phyloP scores from a whole-genome alignment of 192 early-diverging fungal species.

The Hyaloraphidium curvatum region DNA sequence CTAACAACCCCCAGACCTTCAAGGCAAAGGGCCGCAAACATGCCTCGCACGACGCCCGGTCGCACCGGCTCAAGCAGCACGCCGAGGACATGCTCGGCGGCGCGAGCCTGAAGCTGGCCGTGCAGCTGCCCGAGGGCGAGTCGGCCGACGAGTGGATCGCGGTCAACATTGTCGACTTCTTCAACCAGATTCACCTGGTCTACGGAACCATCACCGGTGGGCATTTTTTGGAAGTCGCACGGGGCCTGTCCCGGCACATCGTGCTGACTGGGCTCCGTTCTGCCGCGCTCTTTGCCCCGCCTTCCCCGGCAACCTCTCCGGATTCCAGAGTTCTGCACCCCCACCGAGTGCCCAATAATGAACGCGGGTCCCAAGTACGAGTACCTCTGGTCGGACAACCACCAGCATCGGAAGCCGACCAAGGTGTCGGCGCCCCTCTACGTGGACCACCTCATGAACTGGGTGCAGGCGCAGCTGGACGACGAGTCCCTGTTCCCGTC shows the following conservation, averaged over 20 bases:
- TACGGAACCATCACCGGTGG: constrained; percentile 67
- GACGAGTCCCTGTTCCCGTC: constrained; percentile 76
- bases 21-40: constrained; percentile 33
- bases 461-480: constrained; percentile 60
- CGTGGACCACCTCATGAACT: constrained; percentile 47
- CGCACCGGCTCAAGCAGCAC: constrained; percentile 41
- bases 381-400: constrained; percentile 76
- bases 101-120: constrained; percentile 55
- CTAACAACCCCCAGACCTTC: constrained; percentile 27
- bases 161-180: constrained; percentile 85
- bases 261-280: too few relatives aligned
- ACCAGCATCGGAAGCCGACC: constrained; percentile 65
- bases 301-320: too few relatives aligned
- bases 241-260: too few relatives aligned
- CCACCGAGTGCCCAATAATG: constrained; percentile 75
- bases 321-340: constrained; percentile 62
- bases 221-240: too few relatives aligned
- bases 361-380: constrained; percentile 51
- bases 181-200: constrained; percentile 89
- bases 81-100: constrained; percentile 59
- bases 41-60: constrained; percentile 30
- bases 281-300: too few relatives aligned
- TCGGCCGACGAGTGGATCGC: constrained; percentile 83
- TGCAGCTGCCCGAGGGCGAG: constrained; percentile 72
- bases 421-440: constrained; percentile 78